Evolutionary conservation across 2,329 filamentous ascomycete genomes (phyloP), one percentile per base, ranked within the genome.

Genomic region (Trichoderma harzianum): DNA sequence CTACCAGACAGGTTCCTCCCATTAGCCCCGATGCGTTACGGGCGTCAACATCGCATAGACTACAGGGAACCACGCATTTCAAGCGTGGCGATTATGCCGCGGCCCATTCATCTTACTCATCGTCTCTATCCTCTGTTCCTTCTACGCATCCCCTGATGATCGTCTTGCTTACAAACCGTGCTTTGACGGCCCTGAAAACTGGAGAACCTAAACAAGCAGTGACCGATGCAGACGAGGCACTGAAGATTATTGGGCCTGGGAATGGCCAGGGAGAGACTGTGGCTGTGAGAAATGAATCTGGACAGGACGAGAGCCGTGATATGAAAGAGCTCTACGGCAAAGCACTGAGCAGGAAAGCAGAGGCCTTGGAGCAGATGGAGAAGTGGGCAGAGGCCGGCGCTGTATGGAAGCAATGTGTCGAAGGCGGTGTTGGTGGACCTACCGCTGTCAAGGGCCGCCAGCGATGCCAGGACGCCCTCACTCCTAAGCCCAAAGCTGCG

Each of bases 291-390:
- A 86, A 85, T 26, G 83, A 84, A 7, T 87, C 87, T 70, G 83
- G 84, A n/a, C 83, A 83, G 53, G 87, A 90, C 39, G 86, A 91
- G 70, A 84, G 84, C 24, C 96, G 97, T 75, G 92, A 95, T 62
- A 97, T 99, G 93, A 92, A 90, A 74, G 95, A 97, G 21, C 93
- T 97, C 74, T 98, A 92, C 78, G 95, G 94, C 68, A 99, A 98
- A 81, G 95, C 95, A 0, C 84, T 98, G 34, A 95, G 93, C 83
- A 92, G 96, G 69, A 98, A 98, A 84, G 96, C 96, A 1, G 96
- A 99, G 82, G 96, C 94, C 1, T 86, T 98, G 8, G 96, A 99
- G 81, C 92, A 97, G 78, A 92, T 99, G 86, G 96, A 99, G 83
- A 93, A 92, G 79, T 99, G 95, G 95, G 83, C 84, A 3, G 95